A percentile compares a stretch with the other conserved stretches of the same genome.
These are phyloP conservation scores for Pleurotus pulmonarius DNA, from an alignment of 768 basidiomycete genomes.

Conservation along the genomic window DNA sequence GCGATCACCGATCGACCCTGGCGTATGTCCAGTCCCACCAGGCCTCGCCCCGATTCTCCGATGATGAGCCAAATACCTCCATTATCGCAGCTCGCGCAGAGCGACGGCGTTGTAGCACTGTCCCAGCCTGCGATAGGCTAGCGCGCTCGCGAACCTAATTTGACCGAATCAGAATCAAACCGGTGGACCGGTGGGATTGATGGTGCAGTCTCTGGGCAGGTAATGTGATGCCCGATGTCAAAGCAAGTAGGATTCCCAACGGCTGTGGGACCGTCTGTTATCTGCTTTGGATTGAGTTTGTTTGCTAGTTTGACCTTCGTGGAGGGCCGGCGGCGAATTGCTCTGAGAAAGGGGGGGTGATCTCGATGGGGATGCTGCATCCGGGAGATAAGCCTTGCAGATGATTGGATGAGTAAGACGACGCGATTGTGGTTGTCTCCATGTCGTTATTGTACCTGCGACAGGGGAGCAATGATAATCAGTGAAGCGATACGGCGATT, in stretches of 20 bases:
- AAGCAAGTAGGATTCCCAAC: background rate
- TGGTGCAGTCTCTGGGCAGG: background rate
- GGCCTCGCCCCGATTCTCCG: constrained; percentile 7
- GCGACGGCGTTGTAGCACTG: background rate
- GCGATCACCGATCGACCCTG: constrained; percentile 3
- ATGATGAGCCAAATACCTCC: background rate
- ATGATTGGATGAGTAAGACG: background rate
- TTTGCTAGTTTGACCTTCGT: background rate
- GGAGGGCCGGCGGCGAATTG: constrained; percentile 6
- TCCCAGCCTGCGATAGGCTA: background rate
- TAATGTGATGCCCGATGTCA: background rate
- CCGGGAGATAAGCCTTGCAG: background rate
- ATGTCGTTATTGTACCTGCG: background rate
- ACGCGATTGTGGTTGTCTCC: background rate
- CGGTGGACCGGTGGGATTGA: background rate
- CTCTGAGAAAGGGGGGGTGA: background rate
- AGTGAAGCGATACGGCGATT: background rate
- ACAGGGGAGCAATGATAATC: background rate
- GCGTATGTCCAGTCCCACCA: background rate
- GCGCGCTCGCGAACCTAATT: background rate
- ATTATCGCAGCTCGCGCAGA: background rate
- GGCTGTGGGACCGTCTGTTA: no score
- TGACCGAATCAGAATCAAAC: background rate
- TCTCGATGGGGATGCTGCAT: background rate
- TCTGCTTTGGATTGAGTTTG: background rate